phyloP scores from a whole-genome alignment of 1,139 yeast genomes.

The Blastobotrys niveus region DNA sequence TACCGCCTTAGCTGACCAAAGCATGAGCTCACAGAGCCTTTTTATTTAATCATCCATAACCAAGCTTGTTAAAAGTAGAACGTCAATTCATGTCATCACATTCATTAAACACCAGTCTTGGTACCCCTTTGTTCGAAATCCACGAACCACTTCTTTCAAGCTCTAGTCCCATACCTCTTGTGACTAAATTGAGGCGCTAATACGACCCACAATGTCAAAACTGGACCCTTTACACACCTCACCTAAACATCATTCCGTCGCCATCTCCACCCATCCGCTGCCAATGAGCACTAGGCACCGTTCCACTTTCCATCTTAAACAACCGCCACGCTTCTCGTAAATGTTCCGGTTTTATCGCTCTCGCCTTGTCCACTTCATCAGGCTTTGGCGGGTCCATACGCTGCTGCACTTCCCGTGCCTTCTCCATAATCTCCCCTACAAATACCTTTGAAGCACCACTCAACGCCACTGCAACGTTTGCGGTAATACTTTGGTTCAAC shows the following conservation, averaged over 20 bases:
- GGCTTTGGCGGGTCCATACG: conserved; percentile 28
- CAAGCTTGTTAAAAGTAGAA: no score
- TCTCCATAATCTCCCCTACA: conserved; percentile 80
- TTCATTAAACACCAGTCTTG: no score
- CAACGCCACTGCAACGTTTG: conserved; percentile 71
- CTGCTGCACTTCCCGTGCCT: conserved; percentile 57
- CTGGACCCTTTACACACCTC: no score
- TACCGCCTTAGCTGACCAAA: no score
- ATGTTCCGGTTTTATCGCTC: conserved; percentile 77
- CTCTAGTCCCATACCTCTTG: no score
- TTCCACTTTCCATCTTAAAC: conserved; percentile 58
- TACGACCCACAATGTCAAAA: no score
- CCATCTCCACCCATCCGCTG: conserved; percentile 66
- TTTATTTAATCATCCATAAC: no score
- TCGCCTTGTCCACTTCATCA: conserved; percentile 37
- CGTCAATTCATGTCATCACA: no score
- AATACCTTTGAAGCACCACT: conserved; percentile 87
- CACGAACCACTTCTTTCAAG: no score
- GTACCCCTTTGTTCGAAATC: no score
- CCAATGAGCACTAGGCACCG: conserved; percentile 63
- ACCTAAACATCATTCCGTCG: conserved; percentile 63
- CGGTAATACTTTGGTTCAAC: conserved; percentile 77
- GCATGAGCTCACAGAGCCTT: no score
- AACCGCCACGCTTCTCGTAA: conserved; percentile 84
- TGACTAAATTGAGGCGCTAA: no score